phyloP scores from a whole-genome alignment of 2,329 filamentous ascomycete species.

The Monilinia aucupariae region DNA sequence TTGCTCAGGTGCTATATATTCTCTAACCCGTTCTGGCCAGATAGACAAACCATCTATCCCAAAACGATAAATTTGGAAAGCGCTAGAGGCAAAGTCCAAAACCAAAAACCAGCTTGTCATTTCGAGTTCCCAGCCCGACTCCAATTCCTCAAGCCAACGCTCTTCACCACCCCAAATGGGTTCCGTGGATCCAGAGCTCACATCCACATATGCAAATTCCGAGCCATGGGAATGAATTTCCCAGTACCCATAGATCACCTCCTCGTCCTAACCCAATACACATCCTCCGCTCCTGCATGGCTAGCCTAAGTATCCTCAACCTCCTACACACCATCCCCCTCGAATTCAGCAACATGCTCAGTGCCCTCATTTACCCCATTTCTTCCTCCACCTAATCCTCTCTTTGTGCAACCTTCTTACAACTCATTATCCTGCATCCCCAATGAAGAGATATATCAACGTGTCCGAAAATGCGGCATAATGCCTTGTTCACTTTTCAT shows the following conservation, averaged over 20 bases:
- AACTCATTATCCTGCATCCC: constrained; percentile 38
- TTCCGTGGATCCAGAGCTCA: not conserved
- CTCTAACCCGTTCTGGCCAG: too few species aligned
- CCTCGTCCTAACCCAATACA: constrained; percentile 28
- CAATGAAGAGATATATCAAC: constrained; percentile 43
- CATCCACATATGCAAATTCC: not conserved
- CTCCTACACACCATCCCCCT: constrained; percentile 29
- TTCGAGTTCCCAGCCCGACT: not conserved
- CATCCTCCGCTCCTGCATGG: constrained; percentile 37
- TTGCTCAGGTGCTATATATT: too few species aligned
- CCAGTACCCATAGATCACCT: not conserved
- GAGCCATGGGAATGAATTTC: not conserved
- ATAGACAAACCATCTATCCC: too few species aligned
- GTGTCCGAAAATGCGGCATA: constrained; percentile 38
- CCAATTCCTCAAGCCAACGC: not conserved
- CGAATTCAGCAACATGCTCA: constrained; percentile 35
- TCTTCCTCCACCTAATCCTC: constrained; percentile 31
- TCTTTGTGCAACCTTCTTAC: constrained; percentile 38
- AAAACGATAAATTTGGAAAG: not conserved
- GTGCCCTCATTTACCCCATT: constrained; percentile 34
- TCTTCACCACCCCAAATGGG: not conserved
- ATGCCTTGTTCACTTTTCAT: constrained; percentile 37
- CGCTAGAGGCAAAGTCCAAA: not conserved
- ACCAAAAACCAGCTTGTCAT: not conserved
- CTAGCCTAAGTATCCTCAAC: constrained; percentile 38